phyloP scores from a whole-genome alignment of 148 eudicot genomes.

The Rhododendron williamsianum region DNA sequence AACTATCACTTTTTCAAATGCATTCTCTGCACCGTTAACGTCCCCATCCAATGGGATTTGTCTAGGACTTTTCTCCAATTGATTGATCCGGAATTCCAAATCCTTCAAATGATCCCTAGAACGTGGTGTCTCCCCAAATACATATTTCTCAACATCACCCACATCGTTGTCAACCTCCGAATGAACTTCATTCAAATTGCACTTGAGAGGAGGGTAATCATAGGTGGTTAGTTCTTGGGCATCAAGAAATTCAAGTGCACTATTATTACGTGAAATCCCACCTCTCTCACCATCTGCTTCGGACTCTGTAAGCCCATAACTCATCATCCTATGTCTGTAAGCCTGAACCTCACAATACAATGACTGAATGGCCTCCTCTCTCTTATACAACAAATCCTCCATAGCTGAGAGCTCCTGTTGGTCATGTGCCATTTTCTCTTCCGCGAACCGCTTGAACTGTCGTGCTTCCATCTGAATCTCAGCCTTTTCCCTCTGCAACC shows the following conservation, averaged over 20 bases:
- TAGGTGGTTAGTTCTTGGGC: conserved; percentile 37
- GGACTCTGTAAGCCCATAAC: conserved; percentile 65
- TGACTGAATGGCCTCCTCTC: conserved; percentile 59
- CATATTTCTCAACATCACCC: conserved; percentile 63
- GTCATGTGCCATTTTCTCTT: conserved; percentile 65
- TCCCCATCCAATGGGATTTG: conserved; percentile 47
- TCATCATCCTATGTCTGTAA: conserved; percentile 67
- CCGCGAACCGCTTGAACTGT: conserved; percentile 66
- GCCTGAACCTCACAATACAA: conserved; percentile 70
- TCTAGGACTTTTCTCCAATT: conserved; percentile 60
- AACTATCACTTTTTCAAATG: conserved; percentile 63
- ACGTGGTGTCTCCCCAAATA: conserved; percentile 62
- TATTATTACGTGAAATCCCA: conserved; percentile 34
- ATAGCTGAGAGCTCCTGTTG: conserved; percentile 48
- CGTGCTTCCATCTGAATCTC: conserved; percentile 72
- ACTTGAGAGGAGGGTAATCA: conserved; percentile 74
- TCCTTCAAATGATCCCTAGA: conserved; percentile 56
- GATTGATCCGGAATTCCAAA: conserved; percentile 71
- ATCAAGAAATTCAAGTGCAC: conserved; percentile 33
- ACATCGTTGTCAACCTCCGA: conserved; percentile 48
- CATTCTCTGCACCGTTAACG: conserved; percentile 30
- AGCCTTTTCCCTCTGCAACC: conserved; percentile 90
- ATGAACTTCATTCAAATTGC: conserved; percentile 44
- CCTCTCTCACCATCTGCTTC: conserved; percentile 65
- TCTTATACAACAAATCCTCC: conserved; percentile 64